Evolutionary conservation across 352 stramenopile species (phyloP).

Genomic region (Elongisporangium undulatum): DNA sequence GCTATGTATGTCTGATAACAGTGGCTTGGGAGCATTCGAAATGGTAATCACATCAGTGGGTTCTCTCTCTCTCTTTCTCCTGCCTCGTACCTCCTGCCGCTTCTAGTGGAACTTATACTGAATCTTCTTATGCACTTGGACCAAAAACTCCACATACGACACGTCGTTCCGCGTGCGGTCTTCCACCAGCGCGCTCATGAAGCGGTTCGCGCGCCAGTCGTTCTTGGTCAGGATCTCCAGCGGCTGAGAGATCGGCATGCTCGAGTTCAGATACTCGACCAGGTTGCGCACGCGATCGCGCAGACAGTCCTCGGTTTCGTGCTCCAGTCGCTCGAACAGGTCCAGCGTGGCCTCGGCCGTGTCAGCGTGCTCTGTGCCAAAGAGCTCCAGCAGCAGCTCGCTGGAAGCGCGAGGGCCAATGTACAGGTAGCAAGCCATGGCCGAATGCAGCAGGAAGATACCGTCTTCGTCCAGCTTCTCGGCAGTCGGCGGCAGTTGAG

Average conservation of each 20-base stretch:
- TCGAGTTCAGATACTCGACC: conserved; percentile 78
- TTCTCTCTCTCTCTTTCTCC: neutral
- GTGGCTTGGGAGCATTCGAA: too few species aligned
- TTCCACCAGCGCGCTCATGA: conserved; percentile 86
- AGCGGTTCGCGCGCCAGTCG: conserved; percentile 76
- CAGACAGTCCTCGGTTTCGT: conserved; percentile 41
- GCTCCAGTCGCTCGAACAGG: conserved; percentile 63
- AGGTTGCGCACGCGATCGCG: conserved; percentile 64
- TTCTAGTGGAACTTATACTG: conserved; percentile 88
- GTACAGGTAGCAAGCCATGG: conserved; percentile 88
- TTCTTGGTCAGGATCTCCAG: conserved; percentile 84
- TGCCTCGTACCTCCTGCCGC: neutral
- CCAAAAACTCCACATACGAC: conserved; percentile 89
- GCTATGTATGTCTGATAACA: neutral
- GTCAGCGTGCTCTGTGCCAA: conserved; percentile 77
- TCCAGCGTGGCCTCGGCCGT: conserved; percentile 66
- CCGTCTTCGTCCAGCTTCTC: conserved; percentile 85
- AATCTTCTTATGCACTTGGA: conserved; percentile 90
- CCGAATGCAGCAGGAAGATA: conserved; percentile 85
- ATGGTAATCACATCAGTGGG: too few species aligned
- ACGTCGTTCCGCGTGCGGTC: conserved; percentile 83
- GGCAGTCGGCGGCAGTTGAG: conserved; percentile 71
- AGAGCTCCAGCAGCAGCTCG: conserved; percentile 80
- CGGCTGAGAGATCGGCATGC: conserved; percentile 77
- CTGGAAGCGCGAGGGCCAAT: conserved; percentile 63